These are phyloP conservation scores for Pleurotus cornucopiae DNA, from an alignment of 768 basidiomycete genomes.

Conservation along the genomic window DNA sequence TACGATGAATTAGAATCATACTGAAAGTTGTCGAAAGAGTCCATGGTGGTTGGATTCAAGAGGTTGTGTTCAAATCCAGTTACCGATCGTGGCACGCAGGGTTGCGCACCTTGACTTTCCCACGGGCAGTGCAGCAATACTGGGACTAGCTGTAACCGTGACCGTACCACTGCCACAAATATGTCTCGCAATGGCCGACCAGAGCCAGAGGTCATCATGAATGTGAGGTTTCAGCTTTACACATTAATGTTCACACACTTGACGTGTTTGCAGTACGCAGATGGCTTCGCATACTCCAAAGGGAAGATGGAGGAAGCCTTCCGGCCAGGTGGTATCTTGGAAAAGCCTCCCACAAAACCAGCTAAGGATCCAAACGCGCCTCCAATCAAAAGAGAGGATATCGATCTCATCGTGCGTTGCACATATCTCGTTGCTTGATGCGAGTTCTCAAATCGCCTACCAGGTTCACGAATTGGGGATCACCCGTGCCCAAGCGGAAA, in stretches of 20 bases:
- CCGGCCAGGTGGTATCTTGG: conserved; percentile 49
- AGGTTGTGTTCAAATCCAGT: not conserved
- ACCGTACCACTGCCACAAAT: not conserved
- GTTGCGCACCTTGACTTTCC: not conserved
- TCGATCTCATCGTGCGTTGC: conserved; percentile 56
- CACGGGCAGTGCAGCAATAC: too few relatives aligned
- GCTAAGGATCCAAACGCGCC: conserved; percentile 34
- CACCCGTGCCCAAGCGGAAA: conserved; percentile 54
- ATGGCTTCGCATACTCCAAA: conserved; percentile 67
- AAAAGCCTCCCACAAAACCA: conserved; percentile 47
- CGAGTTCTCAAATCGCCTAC: not conserved
- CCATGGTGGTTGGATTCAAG: conserved; percentile 42
- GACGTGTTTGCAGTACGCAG: conserved; percentile 41
- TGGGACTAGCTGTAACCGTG: too few relatives aligned
- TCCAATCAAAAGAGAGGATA: conserved; percentile 51
- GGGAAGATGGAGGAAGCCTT: conserved; percentile 64
- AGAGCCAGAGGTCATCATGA: conserved; percentile 64
- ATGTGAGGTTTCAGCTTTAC: conserved; percentile 34
- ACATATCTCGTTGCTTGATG: not conserved
- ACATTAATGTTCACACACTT: not conserved
- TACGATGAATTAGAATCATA: conserved; percentile 82
- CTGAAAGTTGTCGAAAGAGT: conserved; percentile 82
- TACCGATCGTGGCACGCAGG: conserved; percentile 3
- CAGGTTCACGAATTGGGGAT: conserved; percentile 68
- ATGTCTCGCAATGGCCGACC: conserved; percentile 50